Evolutionary conservation across 2,329 filamentous ascomycete genomes (phyloP).

Genomic region (Sporothrix inflata): DNA sequence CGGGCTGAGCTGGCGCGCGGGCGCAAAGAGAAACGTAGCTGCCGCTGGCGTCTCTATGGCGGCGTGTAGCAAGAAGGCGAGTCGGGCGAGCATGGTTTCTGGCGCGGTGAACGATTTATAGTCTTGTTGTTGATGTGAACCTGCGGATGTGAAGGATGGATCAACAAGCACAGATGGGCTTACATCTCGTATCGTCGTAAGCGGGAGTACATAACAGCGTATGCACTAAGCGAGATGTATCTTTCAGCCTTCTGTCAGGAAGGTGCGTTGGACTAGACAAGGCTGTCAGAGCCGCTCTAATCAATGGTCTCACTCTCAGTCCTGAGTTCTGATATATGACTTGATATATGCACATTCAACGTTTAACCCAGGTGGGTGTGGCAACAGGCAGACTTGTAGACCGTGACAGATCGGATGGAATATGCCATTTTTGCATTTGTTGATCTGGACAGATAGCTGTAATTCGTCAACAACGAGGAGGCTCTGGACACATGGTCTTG

Average conservation of each 20-base stretch:
- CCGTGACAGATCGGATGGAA: background rate
- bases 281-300: background rate
- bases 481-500: conserved; percentile 6
- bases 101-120: background rate
- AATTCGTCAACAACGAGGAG: background rate
- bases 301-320: background rate
- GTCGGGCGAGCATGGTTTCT: conserved; percentile 11
- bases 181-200: background rate
- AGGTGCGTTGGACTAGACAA: conserved; percentile 1
- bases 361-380: background rate
- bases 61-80: conserved; percentile 33
- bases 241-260: conserved; percentile 13
- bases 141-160: background rate
- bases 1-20: conserved; percentile 49
- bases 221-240: background rate
- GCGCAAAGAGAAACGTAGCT: conserved; percentile 50
- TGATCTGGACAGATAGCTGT: background rate
- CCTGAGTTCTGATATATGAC: background rate
- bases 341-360: background rate
- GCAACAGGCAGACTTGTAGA: background rate
- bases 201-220: background rate
- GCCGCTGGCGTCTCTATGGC: conserved; percentile 43
- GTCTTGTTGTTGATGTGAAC: background rate
- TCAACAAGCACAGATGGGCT: background rate
- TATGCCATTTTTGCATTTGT: background rate